Conservation (phyloP, 192 early-diverging fungal species). For the Cladochytrium replicatum region DNA sequence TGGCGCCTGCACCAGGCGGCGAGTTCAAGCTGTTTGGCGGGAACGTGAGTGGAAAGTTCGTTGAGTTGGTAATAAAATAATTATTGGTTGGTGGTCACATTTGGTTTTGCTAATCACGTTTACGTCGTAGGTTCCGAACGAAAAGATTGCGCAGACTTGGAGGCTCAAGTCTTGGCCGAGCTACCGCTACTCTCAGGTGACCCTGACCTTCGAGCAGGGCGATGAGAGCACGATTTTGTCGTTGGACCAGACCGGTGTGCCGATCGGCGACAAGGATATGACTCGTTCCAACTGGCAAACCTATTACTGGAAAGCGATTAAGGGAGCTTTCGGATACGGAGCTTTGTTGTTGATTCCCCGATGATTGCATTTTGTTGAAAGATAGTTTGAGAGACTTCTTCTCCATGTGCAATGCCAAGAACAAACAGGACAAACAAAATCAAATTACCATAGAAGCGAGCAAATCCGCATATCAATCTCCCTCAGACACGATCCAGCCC, state of each 20-base stretch:
- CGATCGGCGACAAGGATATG: constrained; percentile 78
- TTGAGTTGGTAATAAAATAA: constrained; percentile 47
- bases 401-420: too few species aligned
- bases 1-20: constrained; percentile 49
- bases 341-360: too few species aligned
- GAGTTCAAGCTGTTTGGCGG: constrained; percentile 77
- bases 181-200: constrained; percentile 77
- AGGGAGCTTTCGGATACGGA: constrained; percentile 82
- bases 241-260: constrained; percentile 74
- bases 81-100: not conserved
- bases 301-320: constrained; percentile 92
- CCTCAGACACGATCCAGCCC: too few species aligned
- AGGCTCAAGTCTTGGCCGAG: constrained; percentile 73
- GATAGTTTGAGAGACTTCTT: too few species aligned
- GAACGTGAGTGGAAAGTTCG: constrained; percentile 70
- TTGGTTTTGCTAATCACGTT: too few species aligned
- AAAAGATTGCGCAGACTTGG: constrained; percentile 81
- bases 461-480: too few species aligned
- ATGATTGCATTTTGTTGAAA: too few species aligned
- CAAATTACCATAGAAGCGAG: too few species aligned
- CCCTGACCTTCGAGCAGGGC: constrained; percentile 59
- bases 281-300: constrained; percentile 78
- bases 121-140: constrained; percentile 33
- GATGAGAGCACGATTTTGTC: constrained; percentile 55
- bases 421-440: too few species aligned